Evolutionary conservation across 2,329 filamentous ascomycete species (phyloP).

Genomic region (Cordyceps tenuipes): DNA sequence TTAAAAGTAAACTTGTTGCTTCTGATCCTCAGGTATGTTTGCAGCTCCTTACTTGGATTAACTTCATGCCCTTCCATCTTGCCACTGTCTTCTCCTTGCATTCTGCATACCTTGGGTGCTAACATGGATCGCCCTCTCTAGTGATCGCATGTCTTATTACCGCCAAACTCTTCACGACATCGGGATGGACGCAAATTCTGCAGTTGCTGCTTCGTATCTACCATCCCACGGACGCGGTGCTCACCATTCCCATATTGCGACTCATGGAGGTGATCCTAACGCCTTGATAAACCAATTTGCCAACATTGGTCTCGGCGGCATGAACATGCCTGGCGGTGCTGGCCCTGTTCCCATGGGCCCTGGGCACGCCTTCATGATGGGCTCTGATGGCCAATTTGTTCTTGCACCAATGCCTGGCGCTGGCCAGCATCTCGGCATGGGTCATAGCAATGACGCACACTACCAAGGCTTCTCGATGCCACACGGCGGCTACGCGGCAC

Average conservation of each 20-base stretch:
- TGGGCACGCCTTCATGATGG: conserved; percentile 28
- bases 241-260: conserved; percentile 21
- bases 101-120: not conserved
- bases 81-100: not conserved
- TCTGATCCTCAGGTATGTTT: conserved; percentile 24
- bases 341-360: conserved; percentile 26
- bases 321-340: conserved; percentile 25
- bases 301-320: conserved; percentile 29
- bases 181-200: conserved; percentile 29
- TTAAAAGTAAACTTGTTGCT: conserved; percentile 25
- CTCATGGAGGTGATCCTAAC: conserved; percentile 24
- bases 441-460: conserved; percentile 25
- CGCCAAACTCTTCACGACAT: conserved; percentile 20
- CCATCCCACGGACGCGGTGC: conserved; percentile 22
- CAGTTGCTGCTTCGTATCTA: conserved; percentile 24
- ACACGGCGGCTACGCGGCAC: conserved; percentile 26
- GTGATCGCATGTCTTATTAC: conserved; percentile 27
- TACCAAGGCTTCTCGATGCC: conserved; percentile 26
- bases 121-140: not conserved
- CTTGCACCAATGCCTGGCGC: conserved; percentile 26
- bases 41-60: not conserved
- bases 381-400: conserved; percentile 31
- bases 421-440: conserved; percentile 27
- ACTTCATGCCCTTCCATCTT: not conserved
- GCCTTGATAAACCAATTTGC: conserved; percentile 28